Evolutionary conservation across 2,329 filamentous ascomycete species (phyloP), one percentile per base, ranked within the genome.

Genomic region (Aspergillus udagawae): DNA sequence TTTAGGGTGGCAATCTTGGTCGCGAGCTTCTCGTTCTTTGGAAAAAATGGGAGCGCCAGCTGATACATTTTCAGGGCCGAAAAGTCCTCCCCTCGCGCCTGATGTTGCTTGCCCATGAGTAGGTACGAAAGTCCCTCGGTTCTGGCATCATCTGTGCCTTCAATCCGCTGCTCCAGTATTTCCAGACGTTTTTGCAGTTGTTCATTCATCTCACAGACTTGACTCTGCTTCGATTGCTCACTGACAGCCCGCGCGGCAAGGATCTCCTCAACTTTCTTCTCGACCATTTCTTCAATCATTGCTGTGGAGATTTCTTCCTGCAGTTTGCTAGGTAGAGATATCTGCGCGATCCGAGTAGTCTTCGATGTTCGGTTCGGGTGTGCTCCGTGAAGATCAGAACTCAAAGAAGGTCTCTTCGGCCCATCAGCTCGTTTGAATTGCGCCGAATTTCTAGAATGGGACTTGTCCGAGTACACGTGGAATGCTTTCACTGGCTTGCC

Each of bases 21-120:
- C 28, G 76, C 76, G n/a, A 88, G 79, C 75, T 93, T 96, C 51
- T 86, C 82, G 70, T 97, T 94, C 1, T 86, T 87, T 0, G 92
- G 92, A 66, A 97, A 97, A 74, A 86, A 94, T 0, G 90, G 89
- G 53, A 91, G 76, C 0, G 93, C 93, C 62, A 90, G 79, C 71
- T 93, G 88, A 69, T 96, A 97, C 85, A 94, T 93, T 65, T 85
- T 86, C 58, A 97, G 76, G 0, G 92, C 91, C 35, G 85, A 89
- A 3, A 79, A 79, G 52, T 95, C 86, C 64, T 97, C 90, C 1
- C 91, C 91, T 3, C 86, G 83, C 53, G 91, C 90, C 69, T 92
- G 92, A 68, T 95, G 90, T 71, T 97, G 92, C 63, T 94, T 90
- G 1, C 91, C 93, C 82, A 94, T 91, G n/a, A 97, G 80, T 35